Evolutionary conservation across 192 early-diverging fungal species (phyloP).

Genomic region (Entomortierella beljakovae): DNA sequence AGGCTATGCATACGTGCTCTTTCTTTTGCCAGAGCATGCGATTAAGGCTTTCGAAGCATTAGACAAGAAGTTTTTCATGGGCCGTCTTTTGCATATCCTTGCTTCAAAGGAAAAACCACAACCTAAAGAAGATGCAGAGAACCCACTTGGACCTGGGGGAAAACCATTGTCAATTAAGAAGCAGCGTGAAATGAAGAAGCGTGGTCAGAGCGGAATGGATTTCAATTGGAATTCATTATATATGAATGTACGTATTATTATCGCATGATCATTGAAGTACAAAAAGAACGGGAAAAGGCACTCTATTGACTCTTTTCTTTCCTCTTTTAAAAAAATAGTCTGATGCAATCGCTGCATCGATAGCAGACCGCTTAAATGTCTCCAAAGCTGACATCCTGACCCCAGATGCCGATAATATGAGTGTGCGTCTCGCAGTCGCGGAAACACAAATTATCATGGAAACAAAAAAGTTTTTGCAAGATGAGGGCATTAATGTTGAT

Average conservation of each 20-base stretch:
- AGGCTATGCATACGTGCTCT: conserved; percentile 94
- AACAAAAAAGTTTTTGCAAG: conserved; percentile 92
- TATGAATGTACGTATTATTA: conserved; percentile 80
- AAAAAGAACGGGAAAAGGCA: no score
- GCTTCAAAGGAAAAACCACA: conserved; percentile 89
- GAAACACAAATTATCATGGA: conserved; percentile 97
- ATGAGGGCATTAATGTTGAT: conserved; percentile 75
- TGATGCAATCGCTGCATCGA: conserved; percentile 95
- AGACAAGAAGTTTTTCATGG: conserved; percentile 91
- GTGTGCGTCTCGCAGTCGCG: conserved; percentile 95
- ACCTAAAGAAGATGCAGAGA: conserved; percentile 66
- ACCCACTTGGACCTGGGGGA: conserved; percentile 57
- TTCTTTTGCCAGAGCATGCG: conserved; percentile 92
- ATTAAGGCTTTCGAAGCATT: conserved; percentile 86
- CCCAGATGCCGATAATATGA: conserved; percentile 87
- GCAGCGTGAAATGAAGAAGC: conserved; percentile 84
- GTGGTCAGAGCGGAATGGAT: conserved; percentile 80
- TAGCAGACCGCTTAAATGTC: conserved; percentile 92
- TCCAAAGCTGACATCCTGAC: conserved; percentile 93
- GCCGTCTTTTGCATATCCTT: conserved; percentile 89
- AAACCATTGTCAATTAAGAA: conserved; percentile 79
- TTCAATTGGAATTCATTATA: conserved; percentile 98
- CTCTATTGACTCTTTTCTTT: not conserved
- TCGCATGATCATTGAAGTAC: not conserved
- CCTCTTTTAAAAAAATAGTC: conserved; percentile 52